These are phyloP conservation scores for Alternaria conjuncta DNA, from an alignment of 2,329 filamentous ascomycete genomes.

Conservation along the genomic window DNA sequence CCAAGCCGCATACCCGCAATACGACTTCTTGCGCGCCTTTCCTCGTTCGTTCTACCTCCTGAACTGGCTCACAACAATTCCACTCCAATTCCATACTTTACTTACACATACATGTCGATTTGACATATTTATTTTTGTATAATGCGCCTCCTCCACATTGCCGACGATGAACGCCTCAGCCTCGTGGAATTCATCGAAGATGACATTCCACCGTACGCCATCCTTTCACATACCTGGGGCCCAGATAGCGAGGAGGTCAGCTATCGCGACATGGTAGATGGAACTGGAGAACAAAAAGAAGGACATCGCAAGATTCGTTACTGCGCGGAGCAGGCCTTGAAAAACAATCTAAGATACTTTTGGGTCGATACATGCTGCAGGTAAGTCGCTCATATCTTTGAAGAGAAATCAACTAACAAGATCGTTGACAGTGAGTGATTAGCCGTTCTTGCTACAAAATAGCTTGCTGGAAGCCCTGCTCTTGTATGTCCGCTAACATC, in stretches of 20 bases:
- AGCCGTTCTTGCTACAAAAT: accelerated
- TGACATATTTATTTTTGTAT: too few species aligned
- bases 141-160: conserved; percentile 21
- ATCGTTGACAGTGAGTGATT: background rate
- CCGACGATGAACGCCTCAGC: conserved; percentile 8
- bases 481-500: background rate
- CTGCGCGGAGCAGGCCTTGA: conserved; percentile 17
- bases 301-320: conserved; percentile 16
- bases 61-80: too few species aligned
- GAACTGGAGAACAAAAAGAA: background rate
- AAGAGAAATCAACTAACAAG: background rate
- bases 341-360: conserved; percentile 14
- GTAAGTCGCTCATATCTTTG: background rate
- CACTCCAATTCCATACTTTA: too few species aligned
- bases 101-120: too few species aligned
- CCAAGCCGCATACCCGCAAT: too few species aligned
- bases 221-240: conserved; percentile 25
- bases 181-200: conserved; percentile 3
- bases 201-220: conserved; percentile 15
- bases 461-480: accelerated
- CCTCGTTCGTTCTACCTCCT: too few species aligned
- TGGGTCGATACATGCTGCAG: conserved; percentile 28
- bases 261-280: conserved; percentile 8
- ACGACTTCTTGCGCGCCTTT: too few species aligned
- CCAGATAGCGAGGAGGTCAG: conserved; percentile 16